Base-by-base conservation (phyloP, 306 rosid species). In the Phaseolus lunatus region DNA sequence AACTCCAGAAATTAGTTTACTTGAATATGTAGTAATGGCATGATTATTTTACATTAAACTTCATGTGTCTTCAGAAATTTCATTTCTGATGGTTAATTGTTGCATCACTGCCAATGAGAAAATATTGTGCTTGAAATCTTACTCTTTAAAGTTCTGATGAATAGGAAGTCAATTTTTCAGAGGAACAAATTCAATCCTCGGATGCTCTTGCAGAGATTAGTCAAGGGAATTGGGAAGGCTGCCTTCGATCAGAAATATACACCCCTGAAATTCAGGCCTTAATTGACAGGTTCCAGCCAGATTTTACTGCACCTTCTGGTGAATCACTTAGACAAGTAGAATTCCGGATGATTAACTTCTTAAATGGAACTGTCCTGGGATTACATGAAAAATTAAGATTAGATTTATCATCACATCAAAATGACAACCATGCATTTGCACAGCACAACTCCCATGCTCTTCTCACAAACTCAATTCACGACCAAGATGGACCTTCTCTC, bases 221-320 rank as follows among this genome's bases (percentile, higher is more conserved):
- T 81, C 99, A 88, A 75, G 99, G 99, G 49, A 90, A 87, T 62
- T 95, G 99, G 99, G 99, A 95, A 85, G 94, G 97, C 65, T 90
- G 97, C 87, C 88, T 85, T 67, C 94, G 87, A 31, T 95, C 97
- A 24, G 99, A 95, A 84, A 87, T 90, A 78, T 92, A 88, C 81
- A 88, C 97, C 18, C 84, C 97, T 35, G 97, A 95, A 81, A 78
- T 87, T 74, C 57, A 84, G 81, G 76, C 83, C 85, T 80, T 87
- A 83, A 88, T 92, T 35, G 99, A 95, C 77, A 75, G 90, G 57
- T 75, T 85, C 66, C 98, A 95, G 77, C 99, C 97, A 5, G 99
- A 95, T 88, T 95, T 95, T 73, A 72, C 97, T 26, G 89, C 97
- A 19, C 97, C 99, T 53, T 86, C 96, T 39, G 99, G 99, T 65